These are phyloP conservation scores for Alnus glutinosa DNA, from an alignment of 306 rosid genomes.

Conservation along the genomic window DNA sequence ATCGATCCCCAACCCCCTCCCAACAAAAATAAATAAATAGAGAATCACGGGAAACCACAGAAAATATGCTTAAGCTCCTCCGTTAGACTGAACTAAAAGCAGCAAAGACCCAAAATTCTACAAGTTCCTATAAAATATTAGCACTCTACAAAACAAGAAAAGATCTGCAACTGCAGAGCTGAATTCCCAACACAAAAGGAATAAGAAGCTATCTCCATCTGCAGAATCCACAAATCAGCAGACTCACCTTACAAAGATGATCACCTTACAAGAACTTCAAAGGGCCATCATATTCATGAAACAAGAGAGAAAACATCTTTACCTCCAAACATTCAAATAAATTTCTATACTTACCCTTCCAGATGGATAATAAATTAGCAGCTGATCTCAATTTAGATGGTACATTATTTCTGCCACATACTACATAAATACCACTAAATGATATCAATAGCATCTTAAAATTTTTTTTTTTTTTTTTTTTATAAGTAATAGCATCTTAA, in stretches of 20 bases:
- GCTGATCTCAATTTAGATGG: neutral
- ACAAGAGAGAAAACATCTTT: neutral
- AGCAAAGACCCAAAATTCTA: neutral
- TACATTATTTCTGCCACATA: neutral
- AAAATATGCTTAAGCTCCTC: neutral
- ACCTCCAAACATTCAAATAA: neutral
- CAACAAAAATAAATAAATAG: no score
- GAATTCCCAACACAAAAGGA: neutral
- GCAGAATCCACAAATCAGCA: neutral
- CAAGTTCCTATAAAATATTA: neutral
- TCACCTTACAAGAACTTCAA: neutral
- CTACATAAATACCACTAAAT: neutral
- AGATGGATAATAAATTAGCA: neutral
- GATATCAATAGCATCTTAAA: neutral
- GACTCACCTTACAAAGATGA: neutral
- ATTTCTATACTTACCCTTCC: neutral
- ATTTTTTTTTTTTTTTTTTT: no score
- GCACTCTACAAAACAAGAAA: neutral
- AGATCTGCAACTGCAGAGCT: neutral
- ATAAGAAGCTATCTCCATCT: neutral
- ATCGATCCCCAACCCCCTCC: neutral
- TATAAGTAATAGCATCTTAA: neutral
- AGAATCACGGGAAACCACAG: neutral
- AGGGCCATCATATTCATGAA: neutral
- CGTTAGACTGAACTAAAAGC: neutral